Base-by-base conservation (phyloP, 2,329 filamentous ascomycete genomes). In the Fusarium nanum region DNA sequence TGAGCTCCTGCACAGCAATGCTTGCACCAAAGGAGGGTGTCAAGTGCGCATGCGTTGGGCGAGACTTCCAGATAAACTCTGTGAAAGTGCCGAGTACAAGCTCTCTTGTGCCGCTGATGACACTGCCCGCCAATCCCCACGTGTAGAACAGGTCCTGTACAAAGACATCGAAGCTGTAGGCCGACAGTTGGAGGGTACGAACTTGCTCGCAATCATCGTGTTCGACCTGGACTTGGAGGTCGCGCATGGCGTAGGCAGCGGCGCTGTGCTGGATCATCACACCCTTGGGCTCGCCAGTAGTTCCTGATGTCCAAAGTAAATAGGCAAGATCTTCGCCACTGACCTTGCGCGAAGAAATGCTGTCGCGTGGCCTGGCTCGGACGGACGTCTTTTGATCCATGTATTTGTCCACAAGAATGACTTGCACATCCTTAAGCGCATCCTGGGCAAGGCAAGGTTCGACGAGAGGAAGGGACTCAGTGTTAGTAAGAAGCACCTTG, bases 111-210 rank as follows among this genome's bases (percentile, higher is more conserved):
- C 66, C 66, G 0, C 54, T 68, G 2, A 68, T 56, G 7, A 68
- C 42, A 25, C 37, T 55, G 1, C 66, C 66, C 0, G 54, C 54
- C 3, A 68, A 4, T 1, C 66, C 66, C 66, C 65, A 68, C 0
- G 66, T 68, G 10, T 69, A 68, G 5, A 68, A 68, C 0, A 68
- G 34, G 2, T 68, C 66, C 42, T 68, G 66, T 0, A 68, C 65
- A 9, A 68, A 68, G 3, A 68, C 66, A 3, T 68, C 66, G 6
- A 68, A 68, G n/a, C 66, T 68, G 14, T 68, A 69, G 6, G 66
- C 54, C 0, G 65, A 68, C 4, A 68, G 50, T 6, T 68, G 66
- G 0, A 68, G 7, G 0, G 65, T 68, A 0, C 66, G 65, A 1
- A 68, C 66, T 14, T 69, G 66, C 1, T 56, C 65, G 2, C 40